Conservation (phyloP, 1,284 basidiomycete species). For the Trichosporon coremiiforme region DNA sequence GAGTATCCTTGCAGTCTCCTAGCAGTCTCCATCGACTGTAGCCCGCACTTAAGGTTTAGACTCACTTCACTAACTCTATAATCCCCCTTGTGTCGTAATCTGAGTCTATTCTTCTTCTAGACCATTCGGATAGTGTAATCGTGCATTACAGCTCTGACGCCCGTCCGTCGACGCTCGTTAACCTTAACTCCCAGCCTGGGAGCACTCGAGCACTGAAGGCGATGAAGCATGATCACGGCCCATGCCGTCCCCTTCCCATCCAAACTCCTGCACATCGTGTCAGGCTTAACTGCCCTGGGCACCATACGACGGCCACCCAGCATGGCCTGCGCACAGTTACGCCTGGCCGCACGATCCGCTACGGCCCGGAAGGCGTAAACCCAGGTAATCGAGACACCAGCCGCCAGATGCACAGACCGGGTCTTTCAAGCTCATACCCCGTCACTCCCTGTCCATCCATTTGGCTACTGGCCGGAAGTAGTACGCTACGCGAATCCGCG, state of each 20-base stretch:
- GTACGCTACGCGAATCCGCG: background rate
- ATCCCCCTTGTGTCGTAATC: constrained; percentile 13
- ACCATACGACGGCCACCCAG: too few relatives aligned
- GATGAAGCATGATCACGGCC: too few relatives aligned
- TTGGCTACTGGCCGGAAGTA: background rate
- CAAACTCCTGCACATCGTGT: too few relatives aligned
- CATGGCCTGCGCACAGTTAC: background rate
- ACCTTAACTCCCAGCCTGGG: constrained; percentile 1
- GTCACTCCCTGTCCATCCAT: too few relatives aligned
- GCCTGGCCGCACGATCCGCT: too few relatives aligned
- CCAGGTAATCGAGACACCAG: too few relatives aligned
- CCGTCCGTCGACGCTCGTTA: background rate
- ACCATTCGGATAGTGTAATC: background rate
- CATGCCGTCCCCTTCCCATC: too few relatives aligned
- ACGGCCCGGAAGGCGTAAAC: too few relatives aligned
- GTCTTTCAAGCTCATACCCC: background rate
- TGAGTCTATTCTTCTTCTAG: background rate
- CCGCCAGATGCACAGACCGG: background rate
- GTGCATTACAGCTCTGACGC: background rate
- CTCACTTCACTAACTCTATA: constrained; percentile 2
- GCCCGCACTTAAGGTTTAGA: constrained; percentile 8
- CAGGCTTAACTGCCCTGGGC: too few relatives aligned
- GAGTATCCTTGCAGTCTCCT: constrained; percentile 6
- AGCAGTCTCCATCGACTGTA: background rate
- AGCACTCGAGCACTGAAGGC: background rate